phyloP scores from a whole-genome alignment of 495 filamentous ascomycete species.

The Staphylotrichum tortipilum region DNA sequence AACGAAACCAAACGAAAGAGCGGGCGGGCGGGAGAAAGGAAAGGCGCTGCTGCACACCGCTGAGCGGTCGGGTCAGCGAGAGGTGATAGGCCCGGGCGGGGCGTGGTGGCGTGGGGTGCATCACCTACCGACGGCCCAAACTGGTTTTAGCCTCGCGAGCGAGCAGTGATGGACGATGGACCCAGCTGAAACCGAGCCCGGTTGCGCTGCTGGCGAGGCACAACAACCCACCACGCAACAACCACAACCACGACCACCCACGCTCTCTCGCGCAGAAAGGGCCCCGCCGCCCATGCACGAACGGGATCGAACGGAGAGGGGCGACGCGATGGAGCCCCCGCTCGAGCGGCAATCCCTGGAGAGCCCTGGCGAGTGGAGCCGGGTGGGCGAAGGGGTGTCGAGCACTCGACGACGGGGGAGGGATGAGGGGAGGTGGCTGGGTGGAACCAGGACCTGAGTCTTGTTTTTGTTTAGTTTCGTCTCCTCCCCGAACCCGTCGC shows the following conservation, averaged over 20 bases:
- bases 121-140: not conserved
- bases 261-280: no score
- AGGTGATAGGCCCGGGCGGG: no score
- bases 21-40: not conserved
- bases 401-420: no score
- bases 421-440: no score
- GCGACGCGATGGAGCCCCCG: slow-evolving; percentile 5
- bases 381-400: not conserved
- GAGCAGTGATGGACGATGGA: not conserved
- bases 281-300: not conserved
- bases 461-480: slow-evolving; percentile 1
- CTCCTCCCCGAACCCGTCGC: not conserved
- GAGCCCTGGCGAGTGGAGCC: no score
- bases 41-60: no score
- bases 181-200: slow-evolving; percentile 3
- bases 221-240: no score
- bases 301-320: not conserved
- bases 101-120: slow-evolving; percentile 11
- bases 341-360: no score
- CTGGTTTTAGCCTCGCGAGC: slow-evolving; percentile 1
- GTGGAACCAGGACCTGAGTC: not conserved
- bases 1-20: not conserved
- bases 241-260: no score
- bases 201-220: not conserved
- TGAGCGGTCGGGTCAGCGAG: no score